These are phyloP conservation scores for Lolium rigidum DNA, from an alignment of 176 grass and related monocot genomes.

Conservation along the genomic window DNA sequence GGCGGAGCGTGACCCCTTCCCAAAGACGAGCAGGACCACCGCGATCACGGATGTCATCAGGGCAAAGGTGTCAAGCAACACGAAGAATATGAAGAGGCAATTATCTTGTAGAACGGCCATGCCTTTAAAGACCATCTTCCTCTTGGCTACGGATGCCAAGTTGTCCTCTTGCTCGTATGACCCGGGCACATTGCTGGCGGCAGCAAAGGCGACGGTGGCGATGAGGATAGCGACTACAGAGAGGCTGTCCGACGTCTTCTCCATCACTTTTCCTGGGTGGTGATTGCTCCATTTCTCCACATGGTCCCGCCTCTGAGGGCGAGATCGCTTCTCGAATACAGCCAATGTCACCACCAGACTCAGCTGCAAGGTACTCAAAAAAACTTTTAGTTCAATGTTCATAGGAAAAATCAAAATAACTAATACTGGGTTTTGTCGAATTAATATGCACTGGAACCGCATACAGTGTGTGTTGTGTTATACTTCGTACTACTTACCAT, in stretches of 20 bases:
- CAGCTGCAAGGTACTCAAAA: neutral
- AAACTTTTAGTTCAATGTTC: too few relatives aligned
- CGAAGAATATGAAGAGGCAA: neutral
- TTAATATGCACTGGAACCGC: too few relatives aligned
- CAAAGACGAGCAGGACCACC: neutral
- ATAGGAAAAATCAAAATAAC: too few relatives aligned
- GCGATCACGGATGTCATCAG: neutral
- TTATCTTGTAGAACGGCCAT: neutral
- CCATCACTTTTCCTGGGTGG: neutral
- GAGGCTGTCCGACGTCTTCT: neutral
- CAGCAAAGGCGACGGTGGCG: constrained; percentile 8
- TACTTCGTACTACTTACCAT: neutral
- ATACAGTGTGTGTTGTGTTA: too few relatives aligned
- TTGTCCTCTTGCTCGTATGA: neutral
- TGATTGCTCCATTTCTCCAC: neutral
- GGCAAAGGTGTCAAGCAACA: neutral
- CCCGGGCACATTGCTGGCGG: neutral
- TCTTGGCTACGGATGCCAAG: too few relatives aligned
- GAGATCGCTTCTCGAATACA: neutral
- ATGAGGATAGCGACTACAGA: constrained; percentile 9
- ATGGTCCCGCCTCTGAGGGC: constrained; percentile 8
- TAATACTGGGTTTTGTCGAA: too few relatives aligned
- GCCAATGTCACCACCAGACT: neutral
- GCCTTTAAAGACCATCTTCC: too few relatives aligned
- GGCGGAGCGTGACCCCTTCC: neutral